Base-by-base conservation (phyloP, 352 stramenopile species). In the Nothophytophthora sp. region DNA sequence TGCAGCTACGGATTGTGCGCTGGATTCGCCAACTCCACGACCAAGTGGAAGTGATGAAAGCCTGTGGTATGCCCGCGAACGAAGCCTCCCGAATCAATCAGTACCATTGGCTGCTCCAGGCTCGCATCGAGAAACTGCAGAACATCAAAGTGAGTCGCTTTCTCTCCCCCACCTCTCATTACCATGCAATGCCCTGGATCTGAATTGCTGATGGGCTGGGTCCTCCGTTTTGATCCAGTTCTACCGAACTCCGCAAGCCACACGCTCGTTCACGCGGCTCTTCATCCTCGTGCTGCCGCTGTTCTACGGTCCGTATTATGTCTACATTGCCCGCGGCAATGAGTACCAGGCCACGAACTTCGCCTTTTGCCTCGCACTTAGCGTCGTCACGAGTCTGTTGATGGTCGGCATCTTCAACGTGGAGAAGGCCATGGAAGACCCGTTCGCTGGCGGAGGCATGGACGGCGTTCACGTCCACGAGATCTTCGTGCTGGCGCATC, bases 341-440 rank as follows among this genome's bases (percentile, higher is more conserved):
- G 47, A 79, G 29, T 62, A 57, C 25, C 68, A 87, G 43, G 57
- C 72, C 39, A 80, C 71, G 24, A 91, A 77, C 53, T 93, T 93
- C 58, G 78, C 51, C 11, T 94, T 95, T 45, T 90, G 78, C 39
- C 68, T 95, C 13, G 24, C 73, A 27, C 67, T 94, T 8, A 90
- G 79, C 55, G 62, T 85, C 20, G 67, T 90, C 16, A 95, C 86
- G 35, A 94, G 81, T 33, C 64, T 95, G 25, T 65, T 83, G 30
- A 90, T 95, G 78, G 88, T 87, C 34, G 86, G 86, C n/a, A 80
- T 95, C 43, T 94, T 94, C 62, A 95, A 93, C 50, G 81, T 92
- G 13, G 83, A 93, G 37, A 73, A 78, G 42, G 72, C 76, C 5
- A 86, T 96, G 76, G 86, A 94, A 42, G 86, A 96, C 33, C 86